Evolutionary conservation across 1,284 basidiomycete species (phyloP).

Genomic region (Trametes hirsuta): DNA sequence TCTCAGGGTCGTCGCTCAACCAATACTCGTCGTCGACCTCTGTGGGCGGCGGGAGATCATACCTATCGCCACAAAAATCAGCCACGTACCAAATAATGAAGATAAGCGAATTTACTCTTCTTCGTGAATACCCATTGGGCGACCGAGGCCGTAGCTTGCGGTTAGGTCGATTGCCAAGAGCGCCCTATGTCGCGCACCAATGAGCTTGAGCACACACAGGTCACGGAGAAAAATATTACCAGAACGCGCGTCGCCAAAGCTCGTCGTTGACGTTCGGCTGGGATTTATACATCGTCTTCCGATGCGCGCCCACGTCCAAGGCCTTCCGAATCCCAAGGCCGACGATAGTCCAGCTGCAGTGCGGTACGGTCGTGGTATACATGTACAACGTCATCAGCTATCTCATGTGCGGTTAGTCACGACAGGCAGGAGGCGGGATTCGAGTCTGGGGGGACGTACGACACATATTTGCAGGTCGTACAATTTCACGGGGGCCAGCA

Average conservation of each 20-base stretch:
- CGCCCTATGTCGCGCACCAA: neutral
- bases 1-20: slow-evolving; percentile 45
- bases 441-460: slow-evolving; percentile 21
- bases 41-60: slow-evolving; percentile 61
- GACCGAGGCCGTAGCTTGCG: slow-evolving; percentile 73
- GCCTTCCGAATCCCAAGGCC: slow-evolving; percentile 54
- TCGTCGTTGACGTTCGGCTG: slow-evolving; percentile 45
- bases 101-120: slow-evolving; percentile 65
- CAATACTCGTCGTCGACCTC: slow-evolving; percentile 70
- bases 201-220: neutral
- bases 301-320: slow-evolving; percentile 48
- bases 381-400: slow-evolving; percentile 41
- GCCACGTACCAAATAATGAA: neutral
- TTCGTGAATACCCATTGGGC: slow-evolving; percentile 82
- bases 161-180: slow-evolving; percentile 49
- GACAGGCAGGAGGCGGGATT: no score
- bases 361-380: slow-evolving; percentile 49
- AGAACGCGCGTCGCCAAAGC: slow-evolving; percentile 70
- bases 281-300: slow-evolving; percentile 37
- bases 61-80: slow-evolving; percentile 34
- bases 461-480: slow-evolving; percentile 70
- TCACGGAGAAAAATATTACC: slow-evolving; percentile 46
- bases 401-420: neutral
- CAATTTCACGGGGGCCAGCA: slow-evolving; percentile 60
- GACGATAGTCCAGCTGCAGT: slow-evolving; percentile 52